These are phyloP conservation scores for Sarcocystis neurona DNA, from an alignment of 169 alveolate species.

Conservation along the genomic window DNA sequence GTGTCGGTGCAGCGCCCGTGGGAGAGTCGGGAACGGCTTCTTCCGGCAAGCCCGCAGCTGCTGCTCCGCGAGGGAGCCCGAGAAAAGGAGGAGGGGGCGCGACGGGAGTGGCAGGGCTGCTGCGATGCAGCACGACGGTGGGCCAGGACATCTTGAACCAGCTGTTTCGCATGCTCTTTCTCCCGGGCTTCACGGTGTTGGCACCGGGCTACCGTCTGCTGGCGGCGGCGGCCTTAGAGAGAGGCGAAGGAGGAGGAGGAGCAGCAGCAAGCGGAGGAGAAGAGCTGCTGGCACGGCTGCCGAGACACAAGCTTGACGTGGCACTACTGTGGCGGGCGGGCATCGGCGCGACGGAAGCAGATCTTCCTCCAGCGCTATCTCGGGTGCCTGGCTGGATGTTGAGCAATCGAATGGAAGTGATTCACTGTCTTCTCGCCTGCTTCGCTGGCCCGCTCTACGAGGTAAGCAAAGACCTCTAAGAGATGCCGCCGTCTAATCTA, in stretches of 20 bases:
- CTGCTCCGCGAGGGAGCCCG: too few relatives aligned
- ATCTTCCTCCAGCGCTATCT: not conserved
- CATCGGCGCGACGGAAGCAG: not conserved
- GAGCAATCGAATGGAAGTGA: not conserved
- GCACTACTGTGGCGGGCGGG: slow-evolving; percentile 22
- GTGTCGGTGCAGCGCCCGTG: too few relatives aligned
- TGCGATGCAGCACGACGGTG: not conserved
- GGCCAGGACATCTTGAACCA: not conserved
- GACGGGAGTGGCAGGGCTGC: not conserved
- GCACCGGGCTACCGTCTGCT: too few relatives aligned
- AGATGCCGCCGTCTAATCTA: too few relatives aligned
- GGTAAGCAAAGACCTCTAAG: not conserved
- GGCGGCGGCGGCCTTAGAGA: not conserved
- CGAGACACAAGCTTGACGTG: slow-evolving; percentile 2
- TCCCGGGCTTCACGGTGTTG: not conserved
- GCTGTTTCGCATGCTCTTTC: not conserved
- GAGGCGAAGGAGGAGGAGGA: too few relatives aligned
- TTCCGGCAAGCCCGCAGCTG: too few relatives aligned
- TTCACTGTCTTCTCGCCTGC: slow-evolving; percentile 1
- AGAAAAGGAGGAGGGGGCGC: not conserved
- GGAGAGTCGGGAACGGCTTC: too few relatives aligned
- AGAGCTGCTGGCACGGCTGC: not conserved
- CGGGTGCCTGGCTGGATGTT: too few relatives aligned
- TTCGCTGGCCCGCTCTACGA: slow-evolving; percentile 5
- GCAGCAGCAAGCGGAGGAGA: too few relatives aligned